Base-by-base conservation (phyloP, 2,329 filamentous ascomycete genomes). In the Elsinoe fawcettii region DNA sequence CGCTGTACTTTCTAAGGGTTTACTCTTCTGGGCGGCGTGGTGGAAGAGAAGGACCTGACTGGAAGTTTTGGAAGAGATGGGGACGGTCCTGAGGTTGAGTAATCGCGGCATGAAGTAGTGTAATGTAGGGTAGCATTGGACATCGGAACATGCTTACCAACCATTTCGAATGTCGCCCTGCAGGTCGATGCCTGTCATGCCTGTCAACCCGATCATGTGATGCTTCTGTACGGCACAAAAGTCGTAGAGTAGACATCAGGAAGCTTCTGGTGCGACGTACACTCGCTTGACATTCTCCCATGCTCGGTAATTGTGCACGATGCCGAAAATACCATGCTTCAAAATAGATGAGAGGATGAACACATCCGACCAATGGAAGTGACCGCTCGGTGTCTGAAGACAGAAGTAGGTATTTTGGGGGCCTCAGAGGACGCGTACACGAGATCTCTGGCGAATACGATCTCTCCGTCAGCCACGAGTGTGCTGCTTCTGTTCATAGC, bases 1-100 rank as follows among this genome's bases (percentile, higher is more conserved):
- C 90, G 0, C 82, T 97, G 25, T 99, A 92, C 73, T 95, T 88
- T 70, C 95, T 87, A 83, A 81, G 90, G 63, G 85, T 96, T 47
- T 82, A 83, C 53, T 80, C 85, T 20, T 77, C 65, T 20, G 63
- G 69, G 58, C 62, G 66, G 46, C 61, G 65, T 60, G 59, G 61
- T 66, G 61, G 61, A 9, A 63, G 69, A 61, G 58, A 66, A 63
- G 61, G 58, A 34, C 4, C 61, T 36, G 57, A 66, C 36, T 64
- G 71, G 72, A 70, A 61, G 63, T 74, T 75, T 58, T 75, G 73
- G 73, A 69, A 66, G 61, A 60, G 69, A 41, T 74, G 72, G 72
- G 65, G 66, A 37, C 49, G 60, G 57, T 32, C 36, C 8, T 61
- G 46, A 46, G 41, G 22, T 46, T 46, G 23, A 37, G 34, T 25